These are phyloP conservation scores for Sordariomycetes sp. DNA, from an alignment of 2,329 filamentous ascomycete genomes.

Conservation along the genomic window DNA sequence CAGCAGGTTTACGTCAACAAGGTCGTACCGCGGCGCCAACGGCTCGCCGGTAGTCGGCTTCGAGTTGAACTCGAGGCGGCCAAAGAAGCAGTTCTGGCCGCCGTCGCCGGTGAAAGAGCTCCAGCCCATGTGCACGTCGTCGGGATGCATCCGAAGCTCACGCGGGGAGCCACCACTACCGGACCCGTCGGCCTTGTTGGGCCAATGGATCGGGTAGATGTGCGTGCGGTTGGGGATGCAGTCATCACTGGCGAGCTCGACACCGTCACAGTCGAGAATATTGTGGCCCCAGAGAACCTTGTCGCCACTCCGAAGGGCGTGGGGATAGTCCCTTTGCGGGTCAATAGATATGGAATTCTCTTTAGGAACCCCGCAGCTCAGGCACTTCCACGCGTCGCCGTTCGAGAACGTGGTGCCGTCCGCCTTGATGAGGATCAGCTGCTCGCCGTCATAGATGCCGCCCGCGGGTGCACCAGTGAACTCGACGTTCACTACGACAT, in stretches of 20 bases:
- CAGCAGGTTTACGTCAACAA: constrained; percentile 22
- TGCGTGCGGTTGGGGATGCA: constrained; percentile 20
- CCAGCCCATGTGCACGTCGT: constrained; percentile 26
- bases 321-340: constrained; percentile 22
- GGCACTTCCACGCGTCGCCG: constrained; percentile 31
- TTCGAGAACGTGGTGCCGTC: constrained; percentile 25
- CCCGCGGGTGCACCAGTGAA: constrained; percentile 26
- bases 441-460: constrained; percentile 25
- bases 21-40: constrained; percentile 20
- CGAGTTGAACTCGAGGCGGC: constrained; percentile 24
- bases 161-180: constrained; percentile 17
- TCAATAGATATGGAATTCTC: constrained; percentile 14
- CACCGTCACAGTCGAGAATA: constrained; percentile 22
- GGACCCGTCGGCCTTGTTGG: constrained; percentile 14
- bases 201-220: constrained; percentile 27
- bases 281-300: constrained; percentile 18
- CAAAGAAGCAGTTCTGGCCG: constrained; percentile 19
- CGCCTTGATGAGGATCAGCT: constrained; percentile 27
- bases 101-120: constrained; percentile 18
- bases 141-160: constrained; percentile 30
- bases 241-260: constrained; percentile 6
- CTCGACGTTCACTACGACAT: constrained; percentile 22
- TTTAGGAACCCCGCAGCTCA: constrained; percentile 26
- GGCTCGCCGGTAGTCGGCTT: constrained; percentile 13
- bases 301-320: constrained; percentile 24